phyloP scores from a whole-genome alignment of 257 asterid genomes.

The Jaltomata sinuosa region DNA sequence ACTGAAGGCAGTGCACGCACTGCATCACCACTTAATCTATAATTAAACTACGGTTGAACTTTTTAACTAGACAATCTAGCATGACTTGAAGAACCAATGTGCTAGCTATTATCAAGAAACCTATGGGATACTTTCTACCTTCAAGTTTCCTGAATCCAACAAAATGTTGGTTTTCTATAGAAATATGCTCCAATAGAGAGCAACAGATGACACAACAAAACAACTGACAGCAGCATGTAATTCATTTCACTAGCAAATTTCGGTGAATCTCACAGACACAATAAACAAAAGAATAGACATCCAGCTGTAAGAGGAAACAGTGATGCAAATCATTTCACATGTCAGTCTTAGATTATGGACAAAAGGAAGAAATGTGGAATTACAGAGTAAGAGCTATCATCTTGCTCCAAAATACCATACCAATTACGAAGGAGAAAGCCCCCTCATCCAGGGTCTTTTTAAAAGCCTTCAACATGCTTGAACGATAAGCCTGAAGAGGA shows the following conservation, averaged over 20 bases:
- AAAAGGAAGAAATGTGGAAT: neutral
- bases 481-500: slow-evolving; percentile 76
- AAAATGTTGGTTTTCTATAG: neutral
- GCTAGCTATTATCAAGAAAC: slow-evolving; percentile 20
- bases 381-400: neutral
- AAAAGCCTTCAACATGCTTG: slow-evolving; percentile 98
- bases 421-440: slow-evolving; percentile 86
- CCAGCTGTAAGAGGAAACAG: neutral
- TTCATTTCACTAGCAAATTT: neutral
- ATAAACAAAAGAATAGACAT: neutral
- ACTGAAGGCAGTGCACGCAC: slow-evolving; percentile 83
- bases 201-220: neutral
- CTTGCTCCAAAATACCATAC: slow-evolving; percentile 36
- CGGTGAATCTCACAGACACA: slow-evolving; percentile 1
- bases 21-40: slow-evolving; percentile 72
- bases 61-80: slow-evolving; percentile 29
- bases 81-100: slow-evolving; percentile 1
- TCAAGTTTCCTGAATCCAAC: neutral
- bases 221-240: neutral
- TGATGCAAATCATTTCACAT: neutral
- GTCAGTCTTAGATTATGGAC: slow-evolving; percentile 3
- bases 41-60: slow-evolving; percentile 34
- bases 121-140: neutral
- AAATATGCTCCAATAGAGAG: neutral
- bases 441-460: slow-evolving; percentile 98